Evolutionary conservation across 129 eudicot species (phyloP).

Genomic region (Saussurea involucrata): DNA sequence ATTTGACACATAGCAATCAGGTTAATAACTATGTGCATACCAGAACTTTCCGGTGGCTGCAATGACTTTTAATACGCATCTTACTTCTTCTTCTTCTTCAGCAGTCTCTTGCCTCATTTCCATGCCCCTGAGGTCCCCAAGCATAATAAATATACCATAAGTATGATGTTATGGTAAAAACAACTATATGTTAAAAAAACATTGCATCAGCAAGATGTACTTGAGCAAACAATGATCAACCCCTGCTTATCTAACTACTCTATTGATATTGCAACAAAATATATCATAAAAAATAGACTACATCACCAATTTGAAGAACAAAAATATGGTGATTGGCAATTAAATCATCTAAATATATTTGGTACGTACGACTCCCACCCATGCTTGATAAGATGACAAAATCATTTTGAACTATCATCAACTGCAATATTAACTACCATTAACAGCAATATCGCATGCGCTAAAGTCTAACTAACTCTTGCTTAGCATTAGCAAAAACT

Average conservation of each 20-base stretch:
- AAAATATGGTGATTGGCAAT: background rate
- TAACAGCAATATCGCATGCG: background rate
- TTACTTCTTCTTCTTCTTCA: constrained; percentile 61
- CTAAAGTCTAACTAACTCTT: background rate
- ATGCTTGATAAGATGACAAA: background rate
- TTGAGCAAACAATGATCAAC: background rate
- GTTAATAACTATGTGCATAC: constrained; percentile 31
- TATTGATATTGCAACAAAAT: background rate
- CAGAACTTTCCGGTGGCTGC: constrained; percentile 90
- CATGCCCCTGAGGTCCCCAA: constrained; percentile 28
- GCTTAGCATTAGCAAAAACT: background rate
- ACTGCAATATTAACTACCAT: background rate
- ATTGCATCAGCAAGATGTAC: background rate
- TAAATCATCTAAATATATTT: background rate
- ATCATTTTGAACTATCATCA: background rate
- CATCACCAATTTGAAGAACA: background rate
- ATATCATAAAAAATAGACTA: background rate
- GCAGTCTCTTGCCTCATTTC: constrained; percentile 40
- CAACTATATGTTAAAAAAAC: background rate
- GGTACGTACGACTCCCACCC: background rate
- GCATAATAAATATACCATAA: background rate
- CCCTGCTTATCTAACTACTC: background rate
- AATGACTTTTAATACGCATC: constrained; percentile 46
- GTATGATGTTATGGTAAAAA: background rate
- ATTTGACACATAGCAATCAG: background rate